phyloP scores from a whole-genome alignment of 2,329 filamentous ascomycete genomes.

The Dactylonectria estremocensis region DNA sequence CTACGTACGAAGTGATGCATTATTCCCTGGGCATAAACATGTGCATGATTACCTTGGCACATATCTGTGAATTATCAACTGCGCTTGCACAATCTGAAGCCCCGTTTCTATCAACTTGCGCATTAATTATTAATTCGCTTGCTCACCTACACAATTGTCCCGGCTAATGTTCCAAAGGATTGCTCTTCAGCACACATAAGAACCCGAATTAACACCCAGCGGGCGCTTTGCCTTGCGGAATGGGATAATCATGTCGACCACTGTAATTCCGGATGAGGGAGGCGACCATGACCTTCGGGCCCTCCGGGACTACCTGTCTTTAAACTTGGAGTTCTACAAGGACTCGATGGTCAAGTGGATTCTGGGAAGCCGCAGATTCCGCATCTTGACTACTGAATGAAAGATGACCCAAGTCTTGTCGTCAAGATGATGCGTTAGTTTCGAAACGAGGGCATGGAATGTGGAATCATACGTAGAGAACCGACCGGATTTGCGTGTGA shows the following conservation, averaged over 20 bases:
- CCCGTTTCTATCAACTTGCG: neutral
- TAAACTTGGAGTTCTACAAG: slow-evolving; percentile 37
- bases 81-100: neutral
- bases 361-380: slow-evolving; percentile 18
- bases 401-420: slow-evolving; percentile 28
- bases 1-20: neutral
- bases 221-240: no score
- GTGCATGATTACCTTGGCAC: no score
- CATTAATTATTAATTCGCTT: neutral
- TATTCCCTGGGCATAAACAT: neutral
- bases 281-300: no score
- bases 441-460: neutral
- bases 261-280: no score
- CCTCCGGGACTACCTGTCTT: neutral
- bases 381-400: slow-evolving; percentile 29
- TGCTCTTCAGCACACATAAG: no score
- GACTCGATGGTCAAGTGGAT: neutral
- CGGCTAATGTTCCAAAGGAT: neutral
- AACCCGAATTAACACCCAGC: no score
- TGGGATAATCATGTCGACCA: no score
- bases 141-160: neutral
- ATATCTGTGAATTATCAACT: neutral
- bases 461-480: slow-evolving; percentile 29
- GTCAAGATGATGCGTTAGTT: neutral
- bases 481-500: slow-evolving; percentile 39